Conservation (phyloP, 2,329 filamentous ascomycete genomes). For the Fusarium cyanostomum region DNA sequence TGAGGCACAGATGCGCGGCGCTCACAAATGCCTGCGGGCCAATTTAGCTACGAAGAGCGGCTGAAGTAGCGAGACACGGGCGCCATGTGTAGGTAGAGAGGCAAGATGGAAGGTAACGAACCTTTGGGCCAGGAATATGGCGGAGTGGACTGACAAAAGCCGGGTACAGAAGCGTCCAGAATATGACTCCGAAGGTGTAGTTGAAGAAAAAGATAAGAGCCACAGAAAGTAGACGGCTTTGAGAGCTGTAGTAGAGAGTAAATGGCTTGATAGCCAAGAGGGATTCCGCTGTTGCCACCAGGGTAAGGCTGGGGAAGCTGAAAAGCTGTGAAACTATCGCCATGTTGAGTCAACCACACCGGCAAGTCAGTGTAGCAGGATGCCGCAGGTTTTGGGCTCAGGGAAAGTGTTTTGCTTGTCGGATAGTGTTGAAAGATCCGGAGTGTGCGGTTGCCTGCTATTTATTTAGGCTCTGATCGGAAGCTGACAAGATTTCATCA, state of each 20-base stretch:
- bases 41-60: neutral
- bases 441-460: too few relatives aligned
- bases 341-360: conserved; percentile 15
- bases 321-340: conserved; percentile 22
- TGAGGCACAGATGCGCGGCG: conserved; percentile 22
- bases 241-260: conserved; percentile 25
- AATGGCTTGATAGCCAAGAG: conserved; percentile 42
- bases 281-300: conserved; percentile 39
- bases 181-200: conserved; percentile 33
- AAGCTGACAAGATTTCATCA: too few relatives aligned
- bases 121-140: conserved; percentile 35
- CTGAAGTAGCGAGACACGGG: neutral
- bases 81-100: neutral
- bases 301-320: conserved; percentile 23
- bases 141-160: conserved; percentile 35
- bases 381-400: neutral
- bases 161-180: conserved; percentile 35
- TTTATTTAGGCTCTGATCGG: too few relatives aligned
- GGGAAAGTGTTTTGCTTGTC: neutral
- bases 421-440: neutral
- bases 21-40: conserved; percentile 28
- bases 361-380: neutral
- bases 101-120: neutral
- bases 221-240: conserved; percentile 27
- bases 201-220: conserved; percentile 22